phyloP scores from a whole-genome alignment of 208 protist genomes.

The Plasmodiophora brassicae region DNA sequence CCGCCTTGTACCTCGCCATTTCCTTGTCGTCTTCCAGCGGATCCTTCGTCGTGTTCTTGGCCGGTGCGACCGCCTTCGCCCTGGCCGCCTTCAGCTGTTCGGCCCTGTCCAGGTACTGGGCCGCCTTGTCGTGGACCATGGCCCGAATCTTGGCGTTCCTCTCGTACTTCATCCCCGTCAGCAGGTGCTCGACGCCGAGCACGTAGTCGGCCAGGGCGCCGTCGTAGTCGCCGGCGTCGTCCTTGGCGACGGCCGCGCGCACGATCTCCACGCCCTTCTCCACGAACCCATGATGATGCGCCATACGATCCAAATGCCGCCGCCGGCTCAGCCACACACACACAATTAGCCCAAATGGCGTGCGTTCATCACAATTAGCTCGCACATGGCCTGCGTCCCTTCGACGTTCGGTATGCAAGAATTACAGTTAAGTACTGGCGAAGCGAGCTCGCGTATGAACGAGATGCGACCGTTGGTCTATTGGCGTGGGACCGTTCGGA shows the following conservation, averaged over 20 bases:
- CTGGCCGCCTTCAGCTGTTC: constrained; percentile 85
- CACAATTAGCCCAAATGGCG: too few relatives aligned
- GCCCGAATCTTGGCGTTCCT: constrained; percentile 78
- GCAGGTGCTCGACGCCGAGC: constrained; percentile 83
- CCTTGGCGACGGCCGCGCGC: constrained; percentile 75
- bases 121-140: constrained; percentile 76
- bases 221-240: constrained; percentile 82
- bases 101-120: constrained; percentile 81
- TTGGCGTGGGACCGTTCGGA: too few relatives aligned
- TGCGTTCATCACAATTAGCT: too few relatives aligned
- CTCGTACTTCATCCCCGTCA: constrained; percentile 86
- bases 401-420: too few relatives aligned
- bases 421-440: too few relatives aligned
- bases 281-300: too few relatives aligned
- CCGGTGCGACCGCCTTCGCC: neutral
- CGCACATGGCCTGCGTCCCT: too few relatives aligned
- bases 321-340: too few relatives aligned
- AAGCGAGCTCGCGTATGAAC: too few relatives aligned
- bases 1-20: constrained; percentile 12
- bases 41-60: constrained; percentile 34
- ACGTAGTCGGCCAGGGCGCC: constrained; percentile 84
- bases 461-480: too few relatives aligned
- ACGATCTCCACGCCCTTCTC: constrained; percentile 82
- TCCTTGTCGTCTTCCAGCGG: neutral
- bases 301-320: too few relatives aligned